A percentile compares a stretch with the other conserved stretches of the same genome.
phyloP scores from a whole-genome alignment of 129 eudicot genomes.

The Ambrosia artemisiifolia region DNA sequence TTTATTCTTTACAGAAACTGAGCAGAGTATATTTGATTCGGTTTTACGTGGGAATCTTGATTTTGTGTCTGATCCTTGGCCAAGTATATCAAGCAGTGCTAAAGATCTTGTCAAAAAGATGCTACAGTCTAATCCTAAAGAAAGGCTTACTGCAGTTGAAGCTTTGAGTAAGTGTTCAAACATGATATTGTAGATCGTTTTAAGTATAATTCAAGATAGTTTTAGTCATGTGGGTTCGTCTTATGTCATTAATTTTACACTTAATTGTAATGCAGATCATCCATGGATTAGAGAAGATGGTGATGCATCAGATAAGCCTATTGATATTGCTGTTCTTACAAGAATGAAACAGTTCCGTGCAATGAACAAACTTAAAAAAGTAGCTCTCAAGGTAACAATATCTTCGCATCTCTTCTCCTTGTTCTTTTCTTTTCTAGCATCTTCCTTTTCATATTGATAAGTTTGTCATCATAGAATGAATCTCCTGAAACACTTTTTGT shows the following conservation, averaged over 20 bases:
- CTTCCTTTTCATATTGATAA: not conserved
- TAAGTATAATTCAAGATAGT: not conserved
- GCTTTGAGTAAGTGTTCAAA: conserved; percentile 62
- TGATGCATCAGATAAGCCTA: conserved; percentile 95
- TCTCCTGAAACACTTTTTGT: not conserved
- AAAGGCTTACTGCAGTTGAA: conserved; percentile 73
- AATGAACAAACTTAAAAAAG: conserved; percentile 95
- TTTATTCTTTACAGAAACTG: conserved; percentile 60
- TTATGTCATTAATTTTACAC: conserved; percentile 12
- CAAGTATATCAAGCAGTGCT: conserved; percentile 88
- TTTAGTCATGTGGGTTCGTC: not conserved
- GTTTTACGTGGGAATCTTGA: conserved; percentile 83
- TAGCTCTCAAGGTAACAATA: conserved; percentile 72
- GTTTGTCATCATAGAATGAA: not conserved
- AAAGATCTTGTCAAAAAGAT: conserved; percentile 95
- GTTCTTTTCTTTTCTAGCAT: conserved; percentile 13
- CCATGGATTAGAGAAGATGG: conserved; percentile 99
- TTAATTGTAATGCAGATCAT: conserved; percentile 55
- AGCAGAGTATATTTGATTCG: conserved; percentile 84
- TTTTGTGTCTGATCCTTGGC: conserved; percentile 96
- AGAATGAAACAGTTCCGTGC: conserved; percentile 99
- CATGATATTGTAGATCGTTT: not conserved
- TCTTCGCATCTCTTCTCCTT: not conserved
- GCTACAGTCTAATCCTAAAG: conserved; percentile 75
- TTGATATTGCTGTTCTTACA: conserved; percentile 86